Base-by-base conservation (phyloP, 768 basidiomycete genomes). In the Suillus spraguei region DNA sequence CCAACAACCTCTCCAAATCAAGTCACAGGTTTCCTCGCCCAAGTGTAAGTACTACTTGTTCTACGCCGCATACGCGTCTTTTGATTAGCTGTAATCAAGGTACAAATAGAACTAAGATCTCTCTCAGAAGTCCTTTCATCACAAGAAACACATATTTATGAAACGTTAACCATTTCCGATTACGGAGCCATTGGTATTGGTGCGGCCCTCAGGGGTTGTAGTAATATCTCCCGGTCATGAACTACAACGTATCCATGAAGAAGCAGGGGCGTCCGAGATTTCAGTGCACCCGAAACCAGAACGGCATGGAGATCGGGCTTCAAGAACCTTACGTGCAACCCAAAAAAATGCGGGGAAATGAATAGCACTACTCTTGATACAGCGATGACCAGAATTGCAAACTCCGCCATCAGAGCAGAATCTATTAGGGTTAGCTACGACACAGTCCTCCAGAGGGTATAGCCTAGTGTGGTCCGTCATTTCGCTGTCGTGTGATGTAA, bases 21-120 rank as follows among this genome's bases (percentile, higher is more conserved):
- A 54, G 33, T 3, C 46, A 13, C 11, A 54, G n/a, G 22, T 38
- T 38, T 35, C 8, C 54, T 55, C 8, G 7, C 36, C 54, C 54
- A 55, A 50, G 49, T 50, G 49, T 50, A 24, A 47, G 22, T 24
- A 1, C 14, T 49, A 17, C 14, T 49, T 10, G 22, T 38, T 9
- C 54, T 38, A 16, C 8, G 1, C 36, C 22, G 16, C 54, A 38
- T 38, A 17, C 54, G 14, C 22, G 28, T 50, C 28, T 32, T 32
- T 9, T 39, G 38, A 56, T 56, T 56, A 22, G 55, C 55, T 56
- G 35, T 28, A 28, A 58, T 58, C 56, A 58, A 58, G 56, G 39
- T 28, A 58, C 56, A 41, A 36, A 41, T 58, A 41, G 56, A 58
- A 58, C 24, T 38, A 17, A 39, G 22, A 38, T 28, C 16, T n/a